Base-by-base conservation (phyloP, 108 stramenopile genomes). In the Hondaea fermentalgiana region DNA sequence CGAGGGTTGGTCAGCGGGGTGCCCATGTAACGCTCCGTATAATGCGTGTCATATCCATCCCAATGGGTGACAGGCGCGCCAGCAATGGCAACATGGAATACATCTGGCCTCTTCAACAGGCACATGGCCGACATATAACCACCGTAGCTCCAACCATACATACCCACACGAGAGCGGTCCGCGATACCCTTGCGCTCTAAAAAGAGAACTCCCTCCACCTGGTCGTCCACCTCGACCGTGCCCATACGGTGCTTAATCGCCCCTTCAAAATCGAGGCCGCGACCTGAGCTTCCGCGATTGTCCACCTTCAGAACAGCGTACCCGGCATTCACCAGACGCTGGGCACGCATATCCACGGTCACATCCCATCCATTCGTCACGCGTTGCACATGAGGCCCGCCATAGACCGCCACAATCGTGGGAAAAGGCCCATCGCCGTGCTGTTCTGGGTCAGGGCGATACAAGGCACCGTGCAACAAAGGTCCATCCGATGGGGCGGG, bases 1-100 rank as follows among this genome's bases (percentile, higher is more conserved):
- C 90, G 88, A 0, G 93, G 90, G 91, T 97, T 96, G 12, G 95
- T 94, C 10, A 90, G 57, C 4, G 97, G 97, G 59, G 93, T 87
- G 21, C 96, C 95, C 96, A 97, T 97, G 93, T 97, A 98, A 16
- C 98, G 89, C 87, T 98, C 98, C 10, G 98, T 98, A 92, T 98
- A 97, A 89, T 97, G 96, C 25, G 97, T 97, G 89, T 98, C 98
- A 89, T 98, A 98, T 28, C 96, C 96, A 89, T 97, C 96, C 98
- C 98, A 98, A 57, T 94, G 89, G 23, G 98, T 97, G 16, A 98
- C 98, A 3, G 98, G 98, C 5, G 97, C 98, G 35, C 98, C 98
- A 10, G 96, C 93, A 4, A 97, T 96, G 51, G 95, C 97, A 16
- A 91, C 94, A 21, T 93, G 93, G 90, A 98, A 98, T 5, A 96